Percentiles rank a stretch among this genome's conserved stretches.
These are phyloP conservation scores for Canavalia ensiformis DNA, from an alignment of 306 rosid genomes.

Conservation along the genomic window DNA sequence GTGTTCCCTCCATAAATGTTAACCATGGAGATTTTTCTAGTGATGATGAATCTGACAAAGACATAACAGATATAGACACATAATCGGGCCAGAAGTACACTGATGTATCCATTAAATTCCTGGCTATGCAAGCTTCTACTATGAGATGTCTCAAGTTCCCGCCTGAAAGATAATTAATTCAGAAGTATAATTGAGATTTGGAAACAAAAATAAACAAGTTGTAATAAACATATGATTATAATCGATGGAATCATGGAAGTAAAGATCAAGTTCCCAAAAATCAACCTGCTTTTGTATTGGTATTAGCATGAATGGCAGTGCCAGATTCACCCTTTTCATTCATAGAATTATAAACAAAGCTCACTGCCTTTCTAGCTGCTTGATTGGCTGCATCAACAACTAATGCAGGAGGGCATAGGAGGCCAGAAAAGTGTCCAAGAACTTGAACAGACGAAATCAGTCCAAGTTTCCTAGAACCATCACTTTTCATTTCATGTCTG, in stretches of 20 bases:
- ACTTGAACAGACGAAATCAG: conserved; percentile 72
- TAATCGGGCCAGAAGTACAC: conserved; percentile 81
- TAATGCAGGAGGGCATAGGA: conserved; percentile 75
- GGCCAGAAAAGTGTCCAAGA: conserved; percentile 78
- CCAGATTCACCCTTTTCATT: conserved; percentile 59
- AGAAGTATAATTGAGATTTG: conserved; percentile 41
- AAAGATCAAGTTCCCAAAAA: conserved; percentile 35
- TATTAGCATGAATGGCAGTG: conserved; percentile 55
- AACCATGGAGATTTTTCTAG: conserved; percentile 76
- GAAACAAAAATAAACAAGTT: conserved; percentile 3
- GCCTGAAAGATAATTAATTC: conserved; percentile 60
- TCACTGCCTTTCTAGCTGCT: conserved; percentile 72
- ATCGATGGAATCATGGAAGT: conserved; percentile 39
- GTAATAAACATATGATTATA: conserved; percentile 17
- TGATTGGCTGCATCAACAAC: conserved; percentile 72
- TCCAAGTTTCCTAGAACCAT: conserved; percentile 57
- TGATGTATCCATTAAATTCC: conserved; percentile 74
- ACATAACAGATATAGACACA: conserved; percentile 59
- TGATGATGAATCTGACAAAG: conserved; percentile 57
- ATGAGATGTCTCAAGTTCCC: conserved; percentile 87
- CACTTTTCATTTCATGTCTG: conserved; percentile 52
- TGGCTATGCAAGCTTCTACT: conserved; percentile 86
- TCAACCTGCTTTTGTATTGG: conserved; percentile 61
- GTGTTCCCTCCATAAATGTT: conserved; percentile 78
- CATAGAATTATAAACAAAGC: conserved; percentile 58